phyloP scores from a whole-genome alignment of 768 basidiomycete species.

The Pleurotus ostreatus region DNA sequence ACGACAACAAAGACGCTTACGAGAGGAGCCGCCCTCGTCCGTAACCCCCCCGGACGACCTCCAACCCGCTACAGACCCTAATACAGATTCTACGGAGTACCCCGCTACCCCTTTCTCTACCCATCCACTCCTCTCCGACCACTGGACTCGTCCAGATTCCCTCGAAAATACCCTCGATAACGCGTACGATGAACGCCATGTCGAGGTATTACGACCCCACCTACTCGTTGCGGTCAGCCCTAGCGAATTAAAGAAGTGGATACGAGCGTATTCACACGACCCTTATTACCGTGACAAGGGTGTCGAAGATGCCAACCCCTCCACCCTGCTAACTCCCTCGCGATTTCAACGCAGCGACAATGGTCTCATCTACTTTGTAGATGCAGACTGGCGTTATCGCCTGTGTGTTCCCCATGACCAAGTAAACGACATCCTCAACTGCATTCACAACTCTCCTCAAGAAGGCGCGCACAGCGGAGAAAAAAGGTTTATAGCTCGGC shows the following conservation, averaged over 20 bases:
- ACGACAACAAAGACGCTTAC: too few species aligned
- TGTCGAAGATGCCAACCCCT: conserved; percentile 3
- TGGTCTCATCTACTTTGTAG: conserved; percentile 16
- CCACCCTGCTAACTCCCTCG: background rate
- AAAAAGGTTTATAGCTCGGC: conserved; percentile 2
- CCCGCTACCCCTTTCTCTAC: background rate
- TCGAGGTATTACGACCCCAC: too few species aligned
- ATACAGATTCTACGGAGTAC: background rate
- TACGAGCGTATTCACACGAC: background rate
- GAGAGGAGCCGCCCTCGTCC: too few species aligned
- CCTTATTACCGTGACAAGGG: conserved; percentile 11
- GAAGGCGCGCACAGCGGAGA: conserved; percentile 12
- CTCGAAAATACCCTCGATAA: too few species aligned
- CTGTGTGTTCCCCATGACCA: conserved; percentile 14
- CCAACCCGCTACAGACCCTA: too few species aligned
- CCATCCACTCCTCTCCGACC: too few species aligned
- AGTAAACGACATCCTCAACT: conserved; percentile 7
- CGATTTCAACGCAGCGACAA: conserved; percentile 9
- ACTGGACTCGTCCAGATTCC: background rate
- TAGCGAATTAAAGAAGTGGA: too few species aligned
- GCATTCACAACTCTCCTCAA: conserved; percentile 16
- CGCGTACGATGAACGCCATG: too few species aligned
- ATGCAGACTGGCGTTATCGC: conserved; percentile 16
- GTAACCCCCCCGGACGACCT: too few species aligned
- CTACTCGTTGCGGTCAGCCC: too few species aligned